Conservation (phyloP, 768 basidiomycete genomes). For the Pleurotus tuber-regium region DNA sequence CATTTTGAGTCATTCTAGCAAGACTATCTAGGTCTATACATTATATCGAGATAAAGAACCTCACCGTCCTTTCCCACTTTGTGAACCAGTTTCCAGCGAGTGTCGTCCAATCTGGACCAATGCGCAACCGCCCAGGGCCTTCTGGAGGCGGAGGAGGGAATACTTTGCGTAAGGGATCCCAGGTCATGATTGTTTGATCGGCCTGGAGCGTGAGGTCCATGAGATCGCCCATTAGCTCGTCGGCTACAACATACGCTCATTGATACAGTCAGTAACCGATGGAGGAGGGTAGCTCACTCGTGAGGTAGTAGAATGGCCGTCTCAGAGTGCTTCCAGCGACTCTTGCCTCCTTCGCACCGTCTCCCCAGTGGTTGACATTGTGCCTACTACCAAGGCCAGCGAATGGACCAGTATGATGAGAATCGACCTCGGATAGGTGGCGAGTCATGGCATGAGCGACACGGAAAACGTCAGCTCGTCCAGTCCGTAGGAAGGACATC, state of each 20-base stretch:
- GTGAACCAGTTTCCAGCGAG: constrained; percentile 38
- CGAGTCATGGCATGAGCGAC: constrained; percentile 35
- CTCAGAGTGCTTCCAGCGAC: constrained; percentile 32
- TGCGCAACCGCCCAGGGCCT: constrained; percentile 32
- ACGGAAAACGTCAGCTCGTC: constrained; percentile 32
- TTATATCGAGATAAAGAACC: neutral
- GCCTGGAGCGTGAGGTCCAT: constrained; percentile 36
- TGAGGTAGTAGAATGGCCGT: constrained; percentile 36
- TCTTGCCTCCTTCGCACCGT: constrained; percentile 37
- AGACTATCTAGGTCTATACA: neutral
- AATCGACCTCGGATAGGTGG: constrained; percentile 35
- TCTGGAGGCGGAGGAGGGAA: constrained; percentile 33
- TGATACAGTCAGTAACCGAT: neutral
- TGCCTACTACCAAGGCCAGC: constrained; percentile 35
- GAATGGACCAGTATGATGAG: constrained; percentile 34
- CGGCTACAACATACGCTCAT: constrained; percentile 20
- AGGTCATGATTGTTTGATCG: constrained; percentile 35
- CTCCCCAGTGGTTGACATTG: constrained; percentile 38
- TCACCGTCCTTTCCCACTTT: constrained; percentile 37
- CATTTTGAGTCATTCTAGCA: constrained; percentile 32
- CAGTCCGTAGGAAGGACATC: constrained; percentile 39
- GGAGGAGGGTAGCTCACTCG: constrained; percentile 19
- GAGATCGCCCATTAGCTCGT: constrained; percentile 35
- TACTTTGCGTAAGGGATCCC: constrained; percentile 36
- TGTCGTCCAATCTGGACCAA: constrained; percentile 37